Evolutionary conservation across 257 asterid species (phyloP), one percentile per base, ranked within the genome.

Genomic region (Craterostigma plantagineum): DNA sequence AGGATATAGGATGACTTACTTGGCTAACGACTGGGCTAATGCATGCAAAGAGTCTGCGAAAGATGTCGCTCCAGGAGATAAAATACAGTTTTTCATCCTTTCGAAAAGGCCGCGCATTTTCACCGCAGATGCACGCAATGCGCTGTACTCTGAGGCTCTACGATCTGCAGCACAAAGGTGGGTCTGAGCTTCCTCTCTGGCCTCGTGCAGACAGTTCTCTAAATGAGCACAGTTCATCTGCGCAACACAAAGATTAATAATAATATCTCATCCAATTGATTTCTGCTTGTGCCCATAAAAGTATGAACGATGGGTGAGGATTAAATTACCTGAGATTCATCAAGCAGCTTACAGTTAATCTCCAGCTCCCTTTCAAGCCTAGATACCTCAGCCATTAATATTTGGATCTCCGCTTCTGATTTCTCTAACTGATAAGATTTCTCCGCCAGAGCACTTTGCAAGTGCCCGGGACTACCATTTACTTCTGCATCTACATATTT

Each of bases 181-280:
- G 56, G 97, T 81, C 61, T 86, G 94, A 34, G 97, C 93, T 72
- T 86, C 94, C 59, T 86, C 75, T 62, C 94, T 81, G 33, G 97
- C 94, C 62, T 86, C 94, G 33, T 86, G 97, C 46, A 86, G 71
- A 55, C 92, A 86, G 48, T 81, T 86, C 79, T 86, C 94, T 42
- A 86, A 56, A 63, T 86, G 94, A 16, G 91, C 94, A 59, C 97
- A 86, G 52, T 86, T 86, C 97, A 81, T 71, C 97, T 86, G 81
- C 66, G 54, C 6, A 23, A 23, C 30, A 23, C 30, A 23, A 2
- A 23, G 6, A 2, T 23, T 23, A 23, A 23, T 23, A 41, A 34
- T 35, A 48, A 51, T 34, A 55, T 47, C 46, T 35, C 49, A 4
- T 42, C 34, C 48, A 35, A 38, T 48, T 55, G 0, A 11, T 9